Base-by-base conservation (phyloP, 2,329 filamentous ascomycete genomes). In the Cordyceps cateniannulata region DNA sequence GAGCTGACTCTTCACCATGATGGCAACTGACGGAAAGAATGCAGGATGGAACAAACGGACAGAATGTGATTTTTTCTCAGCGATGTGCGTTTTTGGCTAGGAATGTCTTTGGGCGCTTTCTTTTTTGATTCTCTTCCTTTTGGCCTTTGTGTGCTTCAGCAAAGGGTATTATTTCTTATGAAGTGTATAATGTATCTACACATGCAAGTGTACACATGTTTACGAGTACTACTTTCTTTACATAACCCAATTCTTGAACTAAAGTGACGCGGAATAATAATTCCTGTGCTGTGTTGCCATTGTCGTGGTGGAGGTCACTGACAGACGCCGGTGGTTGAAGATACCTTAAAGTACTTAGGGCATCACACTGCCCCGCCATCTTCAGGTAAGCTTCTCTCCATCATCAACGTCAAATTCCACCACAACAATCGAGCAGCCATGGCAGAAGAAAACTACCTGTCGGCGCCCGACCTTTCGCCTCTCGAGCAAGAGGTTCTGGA, bases 401-500 rank as follows among this genome's bases (percentile, higher is more conserved):
- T 40, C 59, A 50, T 45, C 59, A 54, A 60, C 58, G 10, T 12
- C 22, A 6, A 29, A 20, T 4, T 22, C 24, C 0, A 29, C 38
- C 14, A 5, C 35, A 18, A 9, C 44, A 27, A 5, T 27, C 16
- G 5, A 12, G 20, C 48, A 53, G 27, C 27, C 57, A 62, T 62
- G 61, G 61, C 56, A 9, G 61, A 62, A 14, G 48, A 62, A 45
- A 66, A 66, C 32, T 67, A 76, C 9, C 70, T 77, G 45, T 73
- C 76, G 3, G 75, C 77, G 35, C 80, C 81, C 24, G 85, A 87
- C 68, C 79, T 96, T 63, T 83, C 87, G 1, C 88, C 91, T 5
- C 83, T 96, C 8, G 93, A 99, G 77, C 93, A 96, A 73, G 91
- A 98, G 71, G 89, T 99, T 1, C 80, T 99, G 1, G 92, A 98